phyloP scores from a whole-genome alignment of 257 asterid genomes.

The Plantago major region DNA sequence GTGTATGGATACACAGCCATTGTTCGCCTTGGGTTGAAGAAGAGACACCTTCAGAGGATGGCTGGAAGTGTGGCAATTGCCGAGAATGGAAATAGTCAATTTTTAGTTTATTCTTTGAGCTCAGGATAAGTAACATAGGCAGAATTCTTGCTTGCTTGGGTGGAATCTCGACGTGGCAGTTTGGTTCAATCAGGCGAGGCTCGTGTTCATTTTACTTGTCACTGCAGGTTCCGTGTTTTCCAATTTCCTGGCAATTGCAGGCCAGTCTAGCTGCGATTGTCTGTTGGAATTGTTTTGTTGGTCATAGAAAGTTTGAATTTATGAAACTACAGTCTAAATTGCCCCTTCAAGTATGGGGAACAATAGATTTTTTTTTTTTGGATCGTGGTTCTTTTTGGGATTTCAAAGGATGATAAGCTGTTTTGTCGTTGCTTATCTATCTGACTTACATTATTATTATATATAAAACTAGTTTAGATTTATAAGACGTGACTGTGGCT shows the following conservation, averaged over 20 bases:
- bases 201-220: no score
- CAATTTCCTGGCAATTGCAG: no score
- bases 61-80: conserved; percentile 82
- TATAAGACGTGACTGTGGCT: no score
- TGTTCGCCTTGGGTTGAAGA: conserved; percentile 88
- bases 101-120: neutral
- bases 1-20: conserved; percentile 47
- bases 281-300: conserved; percentile 10
- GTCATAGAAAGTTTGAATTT: neutral
- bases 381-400: neutral
- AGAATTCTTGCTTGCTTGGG: no score
- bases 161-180: no score
- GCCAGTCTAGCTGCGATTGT: neutral
- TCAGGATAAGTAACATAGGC: no score
- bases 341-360: conserved; percentile 6
- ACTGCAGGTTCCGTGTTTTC: no score
- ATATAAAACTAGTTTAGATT: no score
- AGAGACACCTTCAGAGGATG: conserved; percentile 24
- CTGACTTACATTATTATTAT: no score
- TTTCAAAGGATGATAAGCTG: neutral
- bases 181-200: no score
- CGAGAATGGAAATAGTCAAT: conserved; percentile 51
- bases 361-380: neutral
- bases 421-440: no score
- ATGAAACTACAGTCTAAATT: neutral